Evolutionary conservation across 345 rosid species (phyloP), one percentile per base, ranked within the genome.

Genomic region (Turritis glabra): DNA sequence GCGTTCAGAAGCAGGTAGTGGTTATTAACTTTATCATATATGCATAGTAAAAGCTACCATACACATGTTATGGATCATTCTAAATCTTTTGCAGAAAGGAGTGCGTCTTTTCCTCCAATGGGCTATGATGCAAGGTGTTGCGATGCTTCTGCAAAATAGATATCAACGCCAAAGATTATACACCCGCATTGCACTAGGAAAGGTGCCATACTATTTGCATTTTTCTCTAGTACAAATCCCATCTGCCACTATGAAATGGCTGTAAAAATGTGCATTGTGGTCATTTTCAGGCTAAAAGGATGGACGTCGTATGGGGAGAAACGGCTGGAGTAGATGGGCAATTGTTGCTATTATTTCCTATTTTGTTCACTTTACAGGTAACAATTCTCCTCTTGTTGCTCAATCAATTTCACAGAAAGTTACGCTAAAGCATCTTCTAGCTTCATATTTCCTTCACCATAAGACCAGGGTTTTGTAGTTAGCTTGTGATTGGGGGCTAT

Each of bases 281-380:
- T 70, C 10, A 37, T 78, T 21, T 75, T 56, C 79, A 96, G 99
- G 99, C 99, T 55, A 92, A 96, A 80, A 87, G 99, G 78, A 96
- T 95, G 99, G 99, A 95, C 61, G 99, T 96, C 72, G 98, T 96
- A 47, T 96, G 98, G 99, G 98, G 99, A 66, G 98, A 92, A 87
- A 96, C 99, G 6, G 88, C 99, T 71, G 98, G 99, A 13, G 99
- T 96, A 41, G 91, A 89, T 68, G 98, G 99, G 33, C 98, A 96
- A 46, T 67, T 96, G 71, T 90, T 85, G 99, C 82, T 96, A 23
- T 79, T 96, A 81, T 96, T 88, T 73, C 99, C 98, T 54, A 79
- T 92, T 60, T 92, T 96, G 70, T 96, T 96, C 81, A 77, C 84
- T 73, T 52, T 96, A 87, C 99, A 96, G 99, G 99, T 92, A 80